These are phyloP conservation scores for Tillandsia leiboldiana DNA, from an alignment of 176 grass and related monocot species.

Conservation along the genomic window DNA sequence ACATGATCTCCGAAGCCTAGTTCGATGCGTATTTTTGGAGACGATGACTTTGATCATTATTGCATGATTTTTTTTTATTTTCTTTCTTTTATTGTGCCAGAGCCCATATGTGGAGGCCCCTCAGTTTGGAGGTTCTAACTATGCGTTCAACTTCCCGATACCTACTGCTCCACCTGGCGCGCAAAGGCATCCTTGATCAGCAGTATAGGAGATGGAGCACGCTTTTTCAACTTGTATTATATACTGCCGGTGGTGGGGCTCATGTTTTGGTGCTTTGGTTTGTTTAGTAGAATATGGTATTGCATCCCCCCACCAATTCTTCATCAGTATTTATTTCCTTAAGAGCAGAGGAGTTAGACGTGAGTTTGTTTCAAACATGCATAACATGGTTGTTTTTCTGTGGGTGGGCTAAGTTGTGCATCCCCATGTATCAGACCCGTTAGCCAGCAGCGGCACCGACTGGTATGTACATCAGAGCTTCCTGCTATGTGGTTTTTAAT, in stretches of 20 bases:
- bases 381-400: constrained; percentile 2
- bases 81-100: constrained; percentile 28
- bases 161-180: constrained; percentile 80
- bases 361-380: neutral
- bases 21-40: constrained; percentile 7
- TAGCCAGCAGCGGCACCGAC: neutral
- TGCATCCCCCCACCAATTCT: neutral
- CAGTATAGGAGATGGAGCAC: neutral
- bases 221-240: neutral
- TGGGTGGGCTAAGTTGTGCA: neutral
- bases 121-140: constrained; percentile 46
- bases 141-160: constrained; percentile 58
- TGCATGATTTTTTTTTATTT: constrained; percentile 4
- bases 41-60: neutral
- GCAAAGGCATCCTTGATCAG: constrained; percentile 42
- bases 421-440: neutral
- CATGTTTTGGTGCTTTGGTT: neutral
- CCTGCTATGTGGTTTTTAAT: constrained; percentile 6
- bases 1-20: neutral
- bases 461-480: constrained; percentile 16
- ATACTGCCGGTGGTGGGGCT: neutral
- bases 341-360: neutral
- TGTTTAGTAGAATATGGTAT: constrained; percentile 3
- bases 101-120: constrained; percentile 96
- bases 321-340: neutral